A percentile compares a stretch with the other conserved stretches of the same genome.
Conservation (phyloP, 208 protist species). For the Leishmania mexicana region DNA sequence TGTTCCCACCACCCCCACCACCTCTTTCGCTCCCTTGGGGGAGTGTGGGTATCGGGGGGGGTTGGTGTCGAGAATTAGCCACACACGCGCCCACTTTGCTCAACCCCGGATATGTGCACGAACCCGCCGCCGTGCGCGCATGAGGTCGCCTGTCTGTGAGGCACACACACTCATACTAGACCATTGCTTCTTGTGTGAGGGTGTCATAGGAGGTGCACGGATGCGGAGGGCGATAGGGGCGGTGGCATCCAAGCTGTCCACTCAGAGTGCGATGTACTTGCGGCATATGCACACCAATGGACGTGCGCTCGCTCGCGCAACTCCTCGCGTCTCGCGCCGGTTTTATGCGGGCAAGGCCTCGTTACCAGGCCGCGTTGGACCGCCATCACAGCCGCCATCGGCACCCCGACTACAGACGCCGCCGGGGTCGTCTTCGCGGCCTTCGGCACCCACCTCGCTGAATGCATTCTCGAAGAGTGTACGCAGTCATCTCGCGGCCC, state of each 20-base stretch:
- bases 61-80: not conserved
- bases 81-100: not conserved
- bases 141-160: not conserved
- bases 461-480: slow-evolving; percentile 19
- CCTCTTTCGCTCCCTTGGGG: not conserved
- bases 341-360: not conserved
- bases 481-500: slow-evolving; percentile 9
- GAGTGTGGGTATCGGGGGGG: not conserved
- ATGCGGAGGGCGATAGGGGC: not conserved
- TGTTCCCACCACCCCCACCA: not conserved
- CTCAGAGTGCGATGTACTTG: not conserved
- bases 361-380: not conserved
- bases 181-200: not conserved
- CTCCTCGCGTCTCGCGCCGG: not conserved
- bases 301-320: not conserved
- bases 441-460: not conserved
- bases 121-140: not conserved
- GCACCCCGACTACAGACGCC: not conserved
- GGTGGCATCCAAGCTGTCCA: not conserved
- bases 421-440: not conserved
- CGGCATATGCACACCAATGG: not conserved
- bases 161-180: not conserved
- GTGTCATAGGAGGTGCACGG: not conserved
- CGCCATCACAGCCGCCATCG: slow-evolving; percentile 3
- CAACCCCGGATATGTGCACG: not conserved